These are phyloP conservation scores for Erigeron philadelphicus DNA, from an alignment of 140 eudicot species.

Conservation along the genomic window DNA sequence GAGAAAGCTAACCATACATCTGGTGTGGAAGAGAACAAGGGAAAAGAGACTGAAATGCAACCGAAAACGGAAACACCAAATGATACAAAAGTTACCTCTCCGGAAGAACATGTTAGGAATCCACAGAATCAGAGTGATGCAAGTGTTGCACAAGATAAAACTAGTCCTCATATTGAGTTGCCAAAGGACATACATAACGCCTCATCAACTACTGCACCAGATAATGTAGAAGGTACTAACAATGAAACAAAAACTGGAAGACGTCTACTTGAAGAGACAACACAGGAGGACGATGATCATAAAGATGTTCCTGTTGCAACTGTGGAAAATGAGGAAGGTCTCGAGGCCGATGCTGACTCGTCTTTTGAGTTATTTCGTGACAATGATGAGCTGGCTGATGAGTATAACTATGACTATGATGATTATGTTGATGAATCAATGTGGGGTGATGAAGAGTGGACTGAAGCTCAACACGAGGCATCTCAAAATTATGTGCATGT, in stretches of 20 bases:
- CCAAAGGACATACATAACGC: constrained; percentile 29
- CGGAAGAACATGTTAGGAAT: constrained; percentile 24
- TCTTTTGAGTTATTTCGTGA: constrained; percentile 91
- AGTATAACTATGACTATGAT: constrained; percentile 93
- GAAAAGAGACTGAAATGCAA: constrained; percentile 36
- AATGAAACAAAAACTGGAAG: constrained; percentile 52
- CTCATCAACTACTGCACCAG: constrained; percentile 42
- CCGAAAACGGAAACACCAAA: constrained; percentile 34
- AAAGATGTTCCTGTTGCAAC: constrained; percentile 65
- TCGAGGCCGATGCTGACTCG: constrained; percentile 93
- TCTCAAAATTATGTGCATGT: constrained; percentile 72
- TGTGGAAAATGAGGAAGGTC: constrained; percentile 74
- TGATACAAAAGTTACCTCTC: constrained; percentile 16
- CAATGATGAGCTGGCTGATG: constrained; percentile 75
- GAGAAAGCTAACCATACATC: constrained; percentile 36
- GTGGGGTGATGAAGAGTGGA: constrained; percentile 99
- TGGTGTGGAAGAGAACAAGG: constrained; percentile 36
- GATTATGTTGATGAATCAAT: constrained; percentile 84
- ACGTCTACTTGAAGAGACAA: constrained; percentile 72
- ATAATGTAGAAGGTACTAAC: constrained; percentile 32
- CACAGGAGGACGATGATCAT: constrained; percentile 33
- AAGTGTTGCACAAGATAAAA: constrained; percentile 29
- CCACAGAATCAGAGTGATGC: constrained; percentile 25
- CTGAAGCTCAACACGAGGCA: constrained; percentile 72
- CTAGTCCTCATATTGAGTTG: constrained; percentile 37